These are phyloP conservation scores for Lolium multiflorum DNA, from an alignment of 176 grass and related monocot genomes.

Conservation along the genomic window DNA sequence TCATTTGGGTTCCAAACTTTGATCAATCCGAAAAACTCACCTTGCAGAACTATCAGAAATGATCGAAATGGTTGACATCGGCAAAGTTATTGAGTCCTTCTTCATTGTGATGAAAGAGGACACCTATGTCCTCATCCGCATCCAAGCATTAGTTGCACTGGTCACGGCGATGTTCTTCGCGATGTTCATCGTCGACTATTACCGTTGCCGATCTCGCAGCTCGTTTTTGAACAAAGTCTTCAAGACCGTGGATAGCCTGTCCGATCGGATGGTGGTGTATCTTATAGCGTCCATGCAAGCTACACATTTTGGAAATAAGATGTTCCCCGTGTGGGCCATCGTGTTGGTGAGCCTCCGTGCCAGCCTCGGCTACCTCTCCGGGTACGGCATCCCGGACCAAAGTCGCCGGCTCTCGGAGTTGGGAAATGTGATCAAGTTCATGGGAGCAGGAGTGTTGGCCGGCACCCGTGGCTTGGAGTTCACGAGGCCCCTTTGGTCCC, in stretches of 20 bases:
- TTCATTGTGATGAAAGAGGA: neutral
- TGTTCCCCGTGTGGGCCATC: neutral
- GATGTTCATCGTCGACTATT: slow-evolving; percentile 24
- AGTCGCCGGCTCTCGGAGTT: neutral
- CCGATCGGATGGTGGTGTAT: neutral
- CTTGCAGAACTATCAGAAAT: neutral
- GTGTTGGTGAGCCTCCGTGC: slow-evolving; percentile 5
- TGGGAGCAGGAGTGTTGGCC: neutral
- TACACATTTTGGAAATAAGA: neutral
- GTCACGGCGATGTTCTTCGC: neutral
- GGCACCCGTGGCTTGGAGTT: neutral
- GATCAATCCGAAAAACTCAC: neutral
- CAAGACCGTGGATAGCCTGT: neutral
- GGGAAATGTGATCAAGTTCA: neutral
- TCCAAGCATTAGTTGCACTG: neutral
- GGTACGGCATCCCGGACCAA: neutral
- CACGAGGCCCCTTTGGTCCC: neutral
- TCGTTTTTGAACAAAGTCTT: neutral
- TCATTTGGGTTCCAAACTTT: too few relatives aligned
- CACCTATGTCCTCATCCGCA: neutral
- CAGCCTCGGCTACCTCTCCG: slow-evolving; percentile 1
- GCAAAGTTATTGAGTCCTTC: neutral
- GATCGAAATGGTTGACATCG: neutral
- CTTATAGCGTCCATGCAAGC: neutral
- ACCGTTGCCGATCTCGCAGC: neutral